phyloP scores from a whole-genome alignment of 1,284 basidiomycete genomes.

The Cutaneotrichosporon dermatis region DNA sequence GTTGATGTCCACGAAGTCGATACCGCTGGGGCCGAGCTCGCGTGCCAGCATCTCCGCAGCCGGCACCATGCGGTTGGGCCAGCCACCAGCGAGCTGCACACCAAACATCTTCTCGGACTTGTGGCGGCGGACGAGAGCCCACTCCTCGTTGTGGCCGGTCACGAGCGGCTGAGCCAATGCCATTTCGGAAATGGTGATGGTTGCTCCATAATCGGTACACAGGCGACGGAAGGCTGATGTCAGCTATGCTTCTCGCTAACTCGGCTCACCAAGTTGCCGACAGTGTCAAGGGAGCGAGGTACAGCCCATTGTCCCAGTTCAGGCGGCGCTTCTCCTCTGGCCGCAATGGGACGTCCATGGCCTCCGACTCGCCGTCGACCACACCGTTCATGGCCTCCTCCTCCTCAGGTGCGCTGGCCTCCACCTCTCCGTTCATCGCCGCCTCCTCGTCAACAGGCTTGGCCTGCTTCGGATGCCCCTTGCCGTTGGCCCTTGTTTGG shows the following conservation, averaged over 20 bases:
- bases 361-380: slow-evolving; percentile 34
- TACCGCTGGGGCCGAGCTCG: slow-evolving; percentile 58
- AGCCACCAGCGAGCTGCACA: slow-evolving; percentile 62
- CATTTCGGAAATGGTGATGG: slow-evolving; percentile 93
- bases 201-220: slow-evolving; percentile 79
- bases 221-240: slow-evolving; percentile 83
- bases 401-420: too few species aligned
- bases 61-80: slow-evolving; percentile 55
- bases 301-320: slow-evolving; percentile 82
- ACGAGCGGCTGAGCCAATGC: slow-evolving; percentile 78
- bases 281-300: slow-evolving; percentile 94
- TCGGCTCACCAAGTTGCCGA: slow-evolving; percentile 77
- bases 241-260: background rate
- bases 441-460: slow-evolving; percentile 34
- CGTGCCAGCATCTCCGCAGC: slow-evolving; percentile 76
- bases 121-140: slow-evolving; percentile 82
- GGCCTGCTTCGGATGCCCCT: slow-evolving; percentile 12
- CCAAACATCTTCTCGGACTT: slow-evolving; percentile 86
- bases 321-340: slow-evolving; percentile 81
- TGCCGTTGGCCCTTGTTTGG: slow-evolving; percentile 12
- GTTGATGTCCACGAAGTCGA: slow-evolving; percentile 93
- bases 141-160: slow-evolving; percentile 78
- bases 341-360: slow-evolving; percentile 54
- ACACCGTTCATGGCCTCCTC: too few species aligned
- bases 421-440: slow-evolving; percentile 29